Evolutionary conservation across 129 eudicot genomes (phyloP), one percentile per base, ranked within the genome.

Genomic region (Tanacetum coccineum): DNA sequence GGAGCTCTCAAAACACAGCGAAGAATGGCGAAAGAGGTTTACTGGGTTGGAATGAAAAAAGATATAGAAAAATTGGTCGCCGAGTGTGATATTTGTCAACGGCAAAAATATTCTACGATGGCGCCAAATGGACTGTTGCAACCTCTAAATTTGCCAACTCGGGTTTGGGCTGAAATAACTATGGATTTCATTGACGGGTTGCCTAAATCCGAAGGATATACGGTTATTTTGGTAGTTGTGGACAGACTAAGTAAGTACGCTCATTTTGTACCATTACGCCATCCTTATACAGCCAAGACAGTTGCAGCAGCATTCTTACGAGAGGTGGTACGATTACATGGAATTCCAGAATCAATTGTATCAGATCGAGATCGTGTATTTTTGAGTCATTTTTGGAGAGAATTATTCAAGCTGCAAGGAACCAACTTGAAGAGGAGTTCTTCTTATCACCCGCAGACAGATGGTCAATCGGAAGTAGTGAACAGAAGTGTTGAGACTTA

Each of bases 111-210:
- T 25, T 22, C 39, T 2, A 57, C 36, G 0, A 20, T 22, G 39
- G 4, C 62, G 6, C 62, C 42, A 4, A 11, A 4, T 9, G 62
- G 62, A 14, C 13, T 57, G 3, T 22, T 22, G 6, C 62, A 57
- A 20, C 42, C 61, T 4, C 30, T 55, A 4, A 12, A 55, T 9
- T 8, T 55, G 0, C 61, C 36, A 21, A 19, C 10, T 2, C 7
- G 19, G 9, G 30, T 55, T 6, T 55, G 14, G 61, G 17, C 26
- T 0, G 36, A 19, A 9, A 4, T 55, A 18, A 18, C 61, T 20
- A 55, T 55, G 61, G 32, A 55, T 20, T 55, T 55, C 61, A 55
- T 55, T 28, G 61, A 20, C 12, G 61, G 61, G 30, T 20, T 55
- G 6, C 61, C 61, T 18, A 55, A 55, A 9, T 55, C 61, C 7